Evolutionary conservation across 139 green algal species (phyloP).

Genomic region (Picochlorum sp.): DNA sequence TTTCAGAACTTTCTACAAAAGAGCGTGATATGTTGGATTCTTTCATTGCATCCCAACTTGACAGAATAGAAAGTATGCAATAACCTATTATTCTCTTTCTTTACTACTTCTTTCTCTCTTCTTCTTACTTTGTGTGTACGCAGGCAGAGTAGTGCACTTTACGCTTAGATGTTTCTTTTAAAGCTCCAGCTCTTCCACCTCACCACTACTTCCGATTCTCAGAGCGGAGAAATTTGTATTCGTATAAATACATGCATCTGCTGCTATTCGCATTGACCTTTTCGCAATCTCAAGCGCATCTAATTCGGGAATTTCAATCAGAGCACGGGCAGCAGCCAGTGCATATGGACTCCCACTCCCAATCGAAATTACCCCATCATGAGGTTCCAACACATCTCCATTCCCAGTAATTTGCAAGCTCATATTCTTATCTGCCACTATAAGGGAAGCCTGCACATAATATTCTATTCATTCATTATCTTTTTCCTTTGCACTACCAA

Average conservation of each 20-base stretch:
- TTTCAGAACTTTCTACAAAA: no score
- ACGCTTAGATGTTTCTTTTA: no score
- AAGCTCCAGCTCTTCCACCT: conserved; percentile 4
- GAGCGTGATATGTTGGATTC: no score
- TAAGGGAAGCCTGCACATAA: conserved; percentile 51
- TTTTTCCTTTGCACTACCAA: neutral
- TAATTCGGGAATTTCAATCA: conserved; percentile 61
- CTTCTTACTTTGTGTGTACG: no score
- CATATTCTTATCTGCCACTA: conserved; percentile 66
- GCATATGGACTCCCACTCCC: conserved; percentile 66
- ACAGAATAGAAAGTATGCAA: no score
- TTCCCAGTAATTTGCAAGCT: conserved; percentile 76
- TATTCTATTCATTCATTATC: neutral
- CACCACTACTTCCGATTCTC: conserved; percentile 6
- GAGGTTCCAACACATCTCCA: conserved; percentile 83
- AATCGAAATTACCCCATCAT: conserved; percentile 76
- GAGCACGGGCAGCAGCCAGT: conserved; percentile 59
- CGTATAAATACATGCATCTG: conserved; percentile 89
- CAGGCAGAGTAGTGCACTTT: no score
- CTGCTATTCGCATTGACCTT: conserved; percentile 82
- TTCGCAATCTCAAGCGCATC: conserved; percentile 46
- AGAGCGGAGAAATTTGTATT: conserved; percentile 75
- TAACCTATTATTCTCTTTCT: no score
- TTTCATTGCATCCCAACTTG: no score
- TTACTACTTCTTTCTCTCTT: no score